Base-by-base conservation (phyloP, 345 rosid species). In the Eucalyptus pumila region DNA sequence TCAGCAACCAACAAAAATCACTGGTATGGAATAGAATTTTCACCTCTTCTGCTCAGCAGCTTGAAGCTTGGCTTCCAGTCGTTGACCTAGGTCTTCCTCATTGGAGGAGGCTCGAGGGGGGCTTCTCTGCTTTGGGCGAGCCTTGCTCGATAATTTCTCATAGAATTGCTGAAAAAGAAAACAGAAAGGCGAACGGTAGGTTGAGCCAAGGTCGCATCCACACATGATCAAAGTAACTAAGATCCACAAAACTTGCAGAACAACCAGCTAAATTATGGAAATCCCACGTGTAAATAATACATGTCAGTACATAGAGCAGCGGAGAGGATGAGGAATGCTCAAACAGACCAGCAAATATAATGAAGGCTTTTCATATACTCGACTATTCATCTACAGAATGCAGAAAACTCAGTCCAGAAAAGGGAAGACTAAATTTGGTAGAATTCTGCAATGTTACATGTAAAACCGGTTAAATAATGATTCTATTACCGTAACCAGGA, bases 1-100 rank as follows among this genome's bases (percentile, higher is more conserved):
- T 76, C 30, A 1, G 47, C 13, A 21, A 76, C 85, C 85, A 40
- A 40, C 85, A 40, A 76, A 40, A 76, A 40, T 21, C 27, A 14
- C 85, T 11, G 47, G 21, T 8, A 67, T n/a, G 85, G 56, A 72
- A 90, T 80, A 76, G 67, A n/a, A 23, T 52, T 60, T 83, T 48
- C 51, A 98, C 99, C 99, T 95, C 91, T 98, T 98, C 91, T 93
- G 96, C 93, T 96, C 97, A 37, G 99, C 99, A 50, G 99, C 99
- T 87, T 92, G 95, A 90, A 98, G 99, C 92, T 93, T 97, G 4
- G 99, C 99, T 89, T 98, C 99, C 90, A 98, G 97, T n/a, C 99
- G 96, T 88, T 98, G 99, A 62, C 96, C 96, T 86, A 93, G 99
- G 87, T 98, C 94, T 88, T 96, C 99, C 90, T 97, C 99, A 8